These are phyloP conservation scores for Mixia osmundae DNA, from an alignment of 1,284 basidiomycete species.

Conservation along the genomic window DNA sequence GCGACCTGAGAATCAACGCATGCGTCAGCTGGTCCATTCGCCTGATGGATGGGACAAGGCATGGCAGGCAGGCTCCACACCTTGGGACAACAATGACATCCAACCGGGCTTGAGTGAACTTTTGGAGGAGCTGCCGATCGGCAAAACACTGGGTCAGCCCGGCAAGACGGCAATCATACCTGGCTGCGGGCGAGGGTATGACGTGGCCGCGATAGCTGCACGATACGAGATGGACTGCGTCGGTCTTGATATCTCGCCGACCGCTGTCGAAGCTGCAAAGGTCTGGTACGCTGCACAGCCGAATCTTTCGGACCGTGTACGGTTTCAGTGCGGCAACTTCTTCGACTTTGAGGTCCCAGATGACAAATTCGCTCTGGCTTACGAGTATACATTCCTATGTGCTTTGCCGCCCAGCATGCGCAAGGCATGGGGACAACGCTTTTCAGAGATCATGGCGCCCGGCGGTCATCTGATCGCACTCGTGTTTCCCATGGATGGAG, in stretches of 20 bases:
- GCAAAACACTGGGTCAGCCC: no score
- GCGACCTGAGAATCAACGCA: no score
- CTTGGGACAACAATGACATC: no score
- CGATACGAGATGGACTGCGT: conserved; percentile 9
- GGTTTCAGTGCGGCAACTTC: conserved; percentile 7
- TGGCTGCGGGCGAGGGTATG: conserved; percentile 8
- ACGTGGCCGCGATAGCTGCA: conserved; percentile 13
- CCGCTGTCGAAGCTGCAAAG: conserved; percentile 10
- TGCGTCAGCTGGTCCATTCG: no score
- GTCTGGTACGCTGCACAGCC: conserved; percentile 1
- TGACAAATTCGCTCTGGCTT: conserved; percentile 5
- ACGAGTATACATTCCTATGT: conserved; percentile 9
- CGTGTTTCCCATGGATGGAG: conserved; percentile 11
- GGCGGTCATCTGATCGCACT: conserved; percentile 6
- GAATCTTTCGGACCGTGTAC: background rate
- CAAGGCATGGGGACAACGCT: conserved; percentile 5
- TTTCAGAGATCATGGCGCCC: conserved; percentile 8
- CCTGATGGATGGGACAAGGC: no score
- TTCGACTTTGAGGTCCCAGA: conserved; percentile 9
- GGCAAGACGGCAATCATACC: no score
- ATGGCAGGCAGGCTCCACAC: no score
- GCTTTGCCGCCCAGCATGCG: conserved; percentile 5
- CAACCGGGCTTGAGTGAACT: no score
- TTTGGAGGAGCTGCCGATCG: no score
- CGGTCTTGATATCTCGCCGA: conserved; percentile 13